phyloP scores from a whole-genome alignment of 2,329 filamentous ascomycete species.

The Colletotrichum cordylinicola region DNA sequence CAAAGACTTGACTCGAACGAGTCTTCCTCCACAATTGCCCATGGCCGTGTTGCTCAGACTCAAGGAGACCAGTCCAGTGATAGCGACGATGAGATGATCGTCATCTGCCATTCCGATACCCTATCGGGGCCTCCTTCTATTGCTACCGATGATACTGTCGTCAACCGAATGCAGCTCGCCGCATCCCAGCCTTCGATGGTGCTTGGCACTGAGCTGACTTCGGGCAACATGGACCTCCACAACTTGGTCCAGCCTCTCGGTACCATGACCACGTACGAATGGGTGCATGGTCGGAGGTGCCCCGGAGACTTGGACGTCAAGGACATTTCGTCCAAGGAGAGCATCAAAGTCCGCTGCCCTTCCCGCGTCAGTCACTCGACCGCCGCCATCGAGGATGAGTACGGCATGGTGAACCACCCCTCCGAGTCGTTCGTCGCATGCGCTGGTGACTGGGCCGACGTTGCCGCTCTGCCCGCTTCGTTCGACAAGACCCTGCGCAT shows the following conservation, averaged over 20 bases:
- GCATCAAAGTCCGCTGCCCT: constrained; percentile 2
- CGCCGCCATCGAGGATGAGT: not conserved
- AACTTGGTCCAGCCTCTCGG: not conserved
- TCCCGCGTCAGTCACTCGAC: constrained; percentile 2
- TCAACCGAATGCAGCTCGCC: not conserved
- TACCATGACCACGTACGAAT: not conserved
- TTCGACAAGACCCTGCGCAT: not conserved
- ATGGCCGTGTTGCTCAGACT: not conserved
- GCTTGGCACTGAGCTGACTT: not conserved
- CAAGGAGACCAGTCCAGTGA: not conserved
- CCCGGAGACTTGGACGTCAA: constrained; percentile 9
- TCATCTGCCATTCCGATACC: not conserved
- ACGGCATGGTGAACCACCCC: constrained; percentile 7
- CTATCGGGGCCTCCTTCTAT: not conserved
- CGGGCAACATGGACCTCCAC: constrained; percentile 4
- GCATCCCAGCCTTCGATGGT: not conserved
- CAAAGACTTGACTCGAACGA: constrained; percentile 13
- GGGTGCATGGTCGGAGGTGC: constrained; percentile 2
- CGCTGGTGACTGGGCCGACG: constrained; percentile 15
- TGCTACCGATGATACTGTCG: not conserved
- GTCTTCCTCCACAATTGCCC: not conserved
- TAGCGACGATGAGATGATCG: not conserved
- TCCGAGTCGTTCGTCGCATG: constrained; percentile 1
- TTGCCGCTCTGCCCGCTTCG: not conserved
- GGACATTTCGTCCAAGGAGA: constrained; percentile 12